These are phyloP conservation scores for Pichia gijzeniarum DNA, from an alignment of 805 yeast species.

Conservation along the genomic window DNA sequence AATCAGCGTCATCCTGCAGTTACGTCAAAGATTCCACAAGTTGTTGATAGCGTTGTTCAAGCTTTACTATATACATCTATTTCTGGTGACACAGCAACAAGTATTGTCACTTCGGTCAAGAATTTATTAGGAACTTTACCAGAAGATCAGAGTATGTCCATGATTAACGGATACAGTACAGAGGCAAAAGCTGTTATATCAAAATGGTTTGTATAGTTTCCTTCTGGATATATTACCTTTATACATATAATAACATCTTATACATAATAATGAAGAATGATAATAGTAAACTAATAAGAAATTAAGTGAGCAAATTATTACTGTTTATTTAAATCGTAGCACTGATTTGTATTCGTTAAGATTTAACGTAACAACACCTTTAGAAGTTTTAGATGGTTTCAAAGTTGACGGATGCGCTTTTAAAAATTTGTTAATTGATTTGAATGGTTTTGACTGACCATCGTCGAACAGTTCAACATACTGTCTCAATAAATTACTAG, in stretches of 20 bases:
- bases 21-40: conserved; percentile 44
- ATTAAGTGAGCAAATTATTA: background rate
- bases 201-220: conserved; percentile 23
- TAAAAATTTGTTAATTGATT: conserved; percentile 22
- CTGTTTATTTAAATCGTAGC: background rate
- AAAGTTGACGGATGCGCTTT: conserved; percentile 29
- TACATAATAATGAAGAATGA: too few relatives aligned
- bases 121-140: conserved; percentile 58
- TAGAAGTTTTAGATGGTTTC: conserved; percentile 28
- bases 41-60: conserved; percentile 64
- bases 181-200: conserved; percentile 51
- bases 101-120: conserved; percentile 56
- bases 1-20: conserved; percentile 59
- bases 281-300: background rate
- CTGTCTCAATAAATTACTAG: conserved; percentile 27
- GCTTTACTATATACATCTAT: conserved; percentile 66
- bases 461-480: conserved; percentile 31
- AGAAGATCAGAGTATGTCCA: conserved; percentile 57
- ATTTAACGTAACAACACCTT: conserved; percentile 24
- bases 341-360: conserved; percentile 11
- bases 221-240: background rate
- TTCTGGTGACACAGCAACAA: conserved; percentile 64
- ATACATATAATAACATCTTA: background rate
- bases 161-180: conserved; percentile 56
- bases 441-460: conserved; percentile 26